Evolutionary conservation across 306 rosid genomes (phyloP).

Genomic region (Sophora flavescens): DNA sequence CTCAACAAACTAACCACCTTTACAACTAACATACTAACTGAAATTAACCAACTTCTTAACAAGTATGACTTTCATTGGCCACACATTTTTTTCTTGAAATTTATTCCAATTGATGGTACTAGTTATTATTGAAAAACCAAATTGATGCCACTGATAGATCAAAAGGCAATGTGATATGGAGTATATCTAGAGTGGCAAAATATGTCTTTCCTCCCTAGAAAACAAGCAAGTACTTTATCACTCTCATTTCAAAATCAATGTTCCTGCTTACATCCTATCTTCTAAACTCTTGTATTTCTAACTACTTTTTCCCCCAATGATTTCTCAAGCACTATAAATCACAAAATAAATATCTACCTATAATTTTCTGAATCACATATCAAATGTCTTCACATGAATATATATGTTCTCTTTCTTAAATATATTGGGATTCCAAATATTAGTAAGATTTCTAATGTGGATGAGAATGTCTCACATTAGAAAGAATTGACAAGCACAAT

Average conservation of each 20-base stretch:
- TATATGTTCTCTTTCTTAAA: too few species aligned
- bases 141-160: not conserved
- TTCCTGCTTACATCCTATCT: not conserved
- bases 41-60: too few species aligned
- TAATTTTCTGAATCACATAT: not conserved
- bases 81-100: too few species aligned
- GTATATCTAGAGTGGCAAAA: too few species aligned
- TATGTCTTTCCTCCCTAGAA: not conserved
- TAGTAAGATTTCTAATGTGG: too few species aligned
- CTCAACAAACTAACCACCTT: too few species aligned
- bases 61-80: too few species aligned
- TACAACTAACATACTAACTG: too few species aligned
- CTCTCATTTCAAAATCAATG: not conserved
- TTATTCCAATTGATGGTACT: not conserved
- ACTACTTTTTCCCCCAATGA: not conserved
- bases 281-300: not conserved
- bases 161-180: not conserved
- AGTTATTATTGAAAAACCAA: not conserved
- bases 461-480: too few species aligned
- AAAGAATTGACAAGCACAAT: too few species aligned
- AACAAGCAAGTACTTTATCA: too few species aligned
- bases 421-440: too few species aligned
- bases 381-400: not conserved
- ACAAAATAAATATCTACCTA: not conserved
- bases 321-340: not conserved